Conservation (phyloP, 169 alveolate genomes). For the Eimeria praecox region DNA sequence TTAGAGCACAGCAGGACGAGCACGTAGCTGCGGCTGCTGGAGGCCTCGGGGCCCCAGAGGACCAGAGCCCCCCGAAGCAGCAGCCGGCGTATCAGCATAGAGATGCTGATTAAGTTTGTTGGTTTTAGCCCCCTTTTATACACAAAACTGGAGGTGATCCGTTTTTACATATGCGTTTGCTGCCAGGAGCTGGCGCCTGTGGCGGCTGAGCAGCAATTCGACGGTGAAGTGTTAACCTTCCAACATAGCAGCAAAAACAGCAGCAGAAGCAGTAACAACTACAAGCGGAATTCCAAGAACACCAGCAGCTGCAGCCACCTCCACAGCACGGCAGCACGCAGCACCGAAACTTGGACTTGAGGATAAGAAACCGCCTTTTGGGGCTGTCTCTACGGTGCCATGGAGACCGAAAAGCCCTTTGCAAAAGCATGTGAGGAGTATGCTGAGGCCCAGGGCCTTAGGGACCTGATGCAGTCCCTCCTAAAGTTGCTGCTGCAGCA, state of each 20-base stretch:
- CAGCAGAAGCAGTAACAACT: not conserved
- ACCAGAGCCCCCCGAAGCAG: not conserved
- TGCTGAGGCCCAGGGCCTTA: slow-evolving; percentile 60
- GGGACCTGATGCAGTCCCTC: slow-evolving; percentile 47
- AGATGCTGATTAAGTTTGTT: not conserved
- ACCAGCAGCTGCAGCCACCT: not conserved
- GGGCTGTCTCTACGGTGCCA: not conserved
- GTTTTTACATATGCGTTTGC: not conserved
- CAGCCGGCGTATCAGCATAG: not conserved
- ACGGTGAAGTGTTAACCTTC: not conserved
- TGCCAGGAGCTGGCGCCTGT: not conserved
- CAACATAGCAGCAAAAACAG: not conserved
- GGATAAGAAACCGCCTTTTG: not conserved
- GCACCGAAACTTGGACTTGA: not conserved
- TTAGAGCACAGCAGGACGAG: not conserved
- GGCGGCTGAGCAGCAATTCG: not conserved
- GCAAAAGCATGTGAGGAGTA: slow-evolving; percentile 44
- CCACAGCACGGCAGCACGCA: not conserved
- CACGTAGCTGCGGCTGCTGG: not conserved
- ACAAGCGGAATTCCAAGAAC: not conserved
- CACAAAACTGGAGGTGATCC: not conserved
- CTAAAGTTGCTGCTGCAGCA: slow-evolving; percentile 81
- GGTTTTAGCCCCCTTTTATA: not conserved
- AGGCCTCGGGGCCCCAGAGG: not conserved
- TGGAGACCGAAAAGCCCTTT: slow-evolving; percentile 36